phyloP scores from a whole-genome alignment of 805 yeast species.

The Wickerhamiella vanderwaltii region DNA sequence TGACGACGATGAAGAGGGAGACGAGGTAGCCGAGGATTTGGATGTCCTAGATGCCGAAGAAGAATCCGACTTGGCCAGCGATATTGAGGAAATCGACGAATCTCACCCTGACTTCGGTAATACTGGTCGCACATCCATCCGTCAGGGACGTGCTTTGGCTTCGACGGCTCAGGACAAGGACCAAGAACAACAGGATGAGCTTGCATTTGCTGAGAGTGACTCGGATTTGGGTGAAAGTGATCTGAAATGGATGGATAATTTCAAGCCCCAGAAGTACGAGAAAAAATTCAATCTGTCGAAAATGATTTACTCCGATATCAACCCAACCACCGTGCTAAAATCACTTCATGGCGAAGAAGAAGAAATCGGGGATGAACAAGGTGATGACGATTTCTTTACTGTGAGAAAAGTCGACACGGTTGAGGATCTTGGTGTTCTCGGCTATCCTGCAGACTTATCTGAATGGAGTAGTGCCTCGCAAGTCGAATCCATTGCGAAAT shows the following conservation, averaged over 20 bases:
- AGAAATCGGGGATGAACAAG: constrained; percentile 23
- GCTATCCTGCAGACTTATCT: constrained; percentile 14
- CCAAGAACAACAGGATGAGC: constrained; percentile 17
- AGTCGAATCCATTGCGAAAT: constrained; percentile 17
- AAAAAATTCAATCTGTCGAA: constrained; percentile 70
- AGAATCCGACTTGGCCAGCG: constrained; percentile 17
- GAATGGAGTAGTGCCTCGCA: constrained; percentile 24
- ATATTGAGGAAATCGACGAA: constrained; percentile 27
- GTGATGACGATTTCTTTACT: constrained; percentile 28
- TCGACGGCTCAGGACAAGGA: constrained; percentile 35
- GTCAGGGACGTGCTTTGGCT: constrained; percentile 42
- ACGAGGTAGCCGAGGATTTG: constrained; percentile 26
- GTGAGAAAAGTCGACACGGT: constrained; percentile 15
- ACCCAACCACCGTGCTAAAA: constrained; percentile 36
- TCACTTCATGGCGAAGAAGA: constrained; percentile 24
- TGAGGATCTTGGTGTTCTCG: constrained; percentile 20
- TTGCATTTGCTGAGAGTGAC: constrained; percentile 18
- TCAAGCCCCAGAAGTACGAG: constrained; percentile 41
- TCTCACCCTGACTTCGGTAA: constrained; percentile 24
- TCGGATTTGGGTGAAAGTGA: constrained; percentile 20
- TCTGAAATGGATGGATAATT: constrained; percentile 24
- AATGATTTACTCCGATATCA: constrained; percentile 63
- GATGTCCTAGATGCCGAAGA: constrained; percentile 26
- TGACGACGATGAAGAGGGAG: constrained; percentile 27
- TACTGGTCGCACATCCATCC: constrained; percentile 52